A percentile compares a stretch with the other conserved stretches of the same genome.
Conservation (phyloP, 257 asterid genomes). For the Solanum okadae region DNA sequence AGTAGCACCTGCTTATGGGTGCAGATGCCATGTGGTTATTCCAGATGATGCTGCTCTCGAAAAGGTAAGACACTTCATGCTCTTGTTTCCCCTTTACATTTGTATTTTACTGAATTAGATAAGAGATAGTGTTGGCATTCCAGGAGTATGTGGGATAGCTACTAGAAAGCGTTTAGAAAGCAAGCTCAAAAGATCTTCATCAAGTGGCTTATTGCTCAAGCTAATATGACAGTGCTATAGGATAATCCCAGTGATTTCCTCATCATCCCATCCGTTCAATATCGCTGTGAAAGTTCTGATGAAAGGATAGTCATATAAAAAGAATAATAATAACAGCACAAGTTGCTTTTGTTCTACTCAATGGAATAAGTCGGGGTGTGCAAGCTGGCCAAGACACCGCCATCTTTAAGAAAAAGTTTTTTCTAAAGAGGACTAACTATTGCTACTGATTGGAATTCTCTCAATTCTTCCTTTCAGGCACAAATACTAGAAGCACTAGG, state of each 20-base stretch:
- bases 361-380: neutral
- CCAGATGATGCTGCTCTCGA: slow-evolving; percentile 97
- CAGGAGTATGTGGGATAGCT: neutral
- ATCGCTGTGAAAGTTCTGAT: neutral
- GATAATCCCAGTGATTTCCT: neutral
- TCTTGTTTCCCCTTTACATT: neutral
- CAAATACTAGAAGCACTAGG: slow-evolving; percentile 93
- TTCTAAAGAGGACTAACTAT: neutral
- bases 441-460: neutral
- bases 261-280: neutral
- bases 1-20: slow-evolving; percentile 91
- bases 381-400: neutral
- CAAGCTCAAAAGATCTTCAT: neutral
- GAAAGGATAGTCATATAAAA: neutral
- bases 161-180: neutral
- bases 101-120: neutral
- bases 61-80: slow-evolving; percentile 34
- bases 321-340: neutral
- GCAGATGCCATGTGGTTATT: slow-evolving; percentile 90
- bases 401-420: neutral
- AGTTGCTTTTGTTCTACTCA: neutral
- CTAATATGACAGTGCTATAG: neutral
- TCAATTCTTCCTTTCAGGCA: slow-evolving; percentile 39
- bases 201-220: neutral
- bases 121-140: neutral